Percentiles rank a stretch among this genome's conserved stretches.
Evolutionary conservation across 2,329 filamentous ascomycete species (phyloP).

Genomic region (Plenodomus lindquistii): DNA sequence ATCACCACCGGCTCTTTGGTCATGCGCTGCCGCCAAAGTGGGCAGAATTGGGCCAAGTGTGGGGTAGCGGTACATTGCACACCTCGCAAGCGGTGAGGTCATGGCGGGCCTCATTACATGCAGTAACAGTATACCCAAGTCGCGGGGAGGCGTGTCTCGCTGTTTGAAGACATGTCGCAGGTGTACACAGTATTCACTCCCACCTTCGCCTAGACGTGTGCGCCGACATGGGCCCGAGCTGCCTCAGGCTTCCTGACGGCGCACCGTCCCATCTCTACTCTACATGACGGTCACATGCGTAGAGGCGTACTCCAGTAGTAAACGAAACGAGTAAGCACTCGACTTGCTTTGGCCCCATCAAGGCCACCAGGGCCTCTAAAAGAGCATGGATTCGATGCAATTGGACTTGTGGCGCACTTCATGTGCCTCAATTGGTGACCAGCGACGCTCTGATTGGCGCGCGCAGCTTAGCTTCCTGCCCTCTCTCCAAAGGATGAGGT

Average conservation of each 20-base stretch:
- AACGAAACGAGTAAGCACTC: no score
- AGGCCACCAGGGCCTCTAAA: neutral
- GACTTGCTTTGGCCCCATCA: slow-evolving; percentile 2
- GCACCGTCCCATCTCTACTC: no score
- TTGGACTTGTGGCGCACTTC: slow-evolving; percentile 11
- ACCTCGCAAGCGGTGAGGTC: slow-evolving; percentile 7
- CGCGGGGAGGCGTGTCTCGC: neutral
- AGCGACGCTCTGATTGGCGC: slow-evolving; percentile 18
- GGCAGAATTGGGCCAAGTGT: slow-evolving; percentile 6
- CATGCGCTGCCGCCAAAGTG: slow-evolving; percentile 1
- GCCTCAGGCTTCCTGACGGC: slow-evolving; percentile 1
- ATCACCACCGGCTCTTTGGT: neutral
- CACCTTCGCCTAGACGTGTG: neutral
- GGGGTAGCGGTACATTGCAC: slow-evolving; percentile 3
- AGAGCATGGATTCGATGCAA: slow-evolving; percentile 11
- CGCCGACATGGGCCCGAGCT: neutral
- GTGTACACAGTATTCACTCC: no score
- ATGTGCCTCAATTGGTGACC: slow-evolving; percentile 10
- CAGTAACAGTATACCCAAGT: no score
- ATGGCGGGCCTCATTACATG: neutral
- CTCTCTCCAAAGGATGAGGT: slow-evolving; percentile 18
- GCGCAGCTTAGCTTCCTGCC: slow-evolving; percentile 19
- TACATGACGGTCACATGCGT: neutral
- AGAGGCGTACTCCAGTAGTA: neutral
- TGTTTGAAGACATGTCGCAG: neutral